Evolutionary conservation across 192 early-diverging fungal species (phyloP).

Genomic region (Mortierella claussenii): DNA sequence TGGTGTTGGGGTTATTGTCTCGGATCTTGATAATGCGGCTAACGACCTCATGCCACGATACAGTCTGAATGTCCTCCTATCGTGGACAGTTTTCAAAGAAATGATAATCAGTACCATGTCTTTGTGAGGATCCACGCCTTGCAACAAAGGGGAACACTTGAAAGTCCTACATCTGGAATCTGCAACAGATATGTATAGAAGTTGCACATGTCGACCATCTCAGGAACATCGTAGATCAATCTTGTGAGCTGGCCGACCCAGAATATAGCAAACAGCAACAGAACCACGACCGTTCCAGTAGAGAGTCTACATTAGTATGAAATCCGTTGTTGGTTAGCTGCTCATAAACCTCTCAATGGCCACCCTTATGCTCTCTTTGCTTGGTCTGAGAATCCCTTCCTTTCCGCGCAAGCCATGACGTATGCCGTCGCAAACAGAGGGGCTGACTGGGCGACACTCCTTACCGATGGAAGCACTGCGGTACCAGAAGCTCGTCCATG

Average conservation of each 20-base stretch:
- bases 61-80: conserved; percentile 85
- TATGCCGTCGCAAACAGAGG: too few relatives aligned
- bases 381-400: not conserved
- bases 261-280: conserved; percentile 75
- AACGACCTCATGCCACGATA: conserved; percentile 89
- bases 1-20: conserved; percentile 70
- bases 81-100: not conserved
- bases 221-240: conserved; percentile 74
- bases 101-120: too few relatives aligned
- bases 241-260: conserved; percentile 82
- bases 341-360: not conserved
- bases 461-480: conserved; percentile 78
- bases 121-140: too few relatives aligned
- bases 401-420: too few relatives aligned
- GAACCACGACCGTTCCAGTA: conserved; percentile 61
- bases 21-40: conserved; percentile 76
- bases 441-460: too few relatives aligned
- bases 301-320: conserved; percentile 58
- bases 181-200: conserved; percentile 86
- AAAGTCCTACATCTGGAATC: conserved; percentile 72
- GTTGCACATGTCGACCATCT: conserved; percentile 82
- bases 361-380: not conserved
- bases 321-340: not conserved
- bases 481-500: conserved; percentile 81
- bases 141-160: too few relatives aligned